These are phyloP conservation scores for Erodium chrysanthum DNA, from an alignment of 441 rosid species.

Conservation along the genomic window DNA sequence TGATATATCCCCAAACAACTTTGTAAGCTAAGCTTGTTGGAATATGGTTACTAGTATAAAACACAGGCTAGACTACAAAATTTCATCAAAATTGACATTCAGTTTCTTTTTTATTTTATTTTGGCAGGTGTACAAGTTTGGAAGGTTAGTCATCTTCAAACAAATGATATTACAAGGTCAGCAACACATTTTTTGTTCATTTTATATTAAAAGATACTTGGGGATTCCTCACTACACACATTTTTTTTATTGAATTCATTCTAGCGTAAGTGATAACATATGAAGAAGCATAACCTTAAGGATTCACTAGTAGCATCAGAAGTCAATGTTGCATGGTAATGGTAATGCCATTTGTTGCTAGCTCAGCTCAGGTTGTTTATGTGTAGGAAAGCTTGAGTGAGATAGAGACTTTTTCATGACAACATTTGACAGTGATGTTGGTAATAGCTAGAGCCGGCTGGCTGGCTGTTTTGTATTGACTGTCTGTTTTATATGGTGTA, in stretches of 20 bases:
- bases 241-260: background rate
- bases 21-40: background rate
- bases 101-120: background rate
- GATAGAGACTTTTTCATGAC: background rate
- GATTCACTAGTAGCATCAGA: background rate
- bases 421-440: background rate
- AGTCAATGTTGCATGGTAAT: background rate
- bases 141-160: background rate
- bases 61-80: background rate
- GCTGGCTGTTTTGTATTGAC: background rate
- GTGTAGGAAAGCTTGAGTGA: background rate
- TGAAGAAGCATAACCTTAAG: background rate
- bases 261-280: background rate
- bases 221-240: background rate
- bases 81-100: background rate
- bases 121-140: background rate
- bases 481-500: background rate
- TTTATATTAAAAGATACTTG: too few species aligned
- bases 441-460: background rate
- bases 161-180: background rate
- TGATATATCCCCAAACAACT: background rate
- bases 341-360: background rate
- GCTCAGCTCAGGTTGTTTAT: background rate
- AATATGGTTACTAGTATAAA: background rate
- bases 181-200: background rate